Evolutionary conservation across 306 rosid genomes (phyloP), one percentile per base, ranked within the genome.

Genomic region (Cajanus cajan): DNA sequence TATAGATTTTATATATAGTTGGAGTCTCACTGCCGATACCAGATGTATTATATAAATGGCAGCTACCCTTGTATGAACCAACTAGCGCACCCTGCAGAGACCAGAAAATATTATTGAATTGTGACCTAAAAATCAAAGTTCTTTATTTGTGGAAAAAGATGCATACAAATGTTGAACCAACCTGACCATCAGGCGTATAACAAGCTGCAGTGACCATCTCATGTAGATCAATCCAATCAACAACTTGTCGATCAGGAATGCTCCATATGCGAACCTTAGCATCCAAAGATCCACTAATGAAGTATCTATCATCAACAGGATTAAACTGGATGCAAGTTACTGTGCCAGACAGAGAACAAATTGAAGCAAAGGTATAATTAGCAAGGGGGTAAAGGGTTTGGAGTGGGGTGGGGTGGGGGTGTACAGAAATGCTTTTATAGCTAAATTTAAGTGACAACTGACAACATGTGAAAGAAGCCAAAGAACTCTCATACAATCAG

Each of bases 261-360:
- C 94, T 93, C 98, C 98, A 93, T 80, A 93, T 93, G 47, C 98
- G 98, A 77, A 93, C 96, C 84, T 93, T 93, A 52, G 93, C 88
- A 78, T 93, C 98, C 81, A 93, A 88, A 1, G 98, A 93, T 87
- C 98, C 98, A 31, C 98, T 93, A 79, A 93, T 93, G 93, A 93
- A 93, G 88, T 86, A 93, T 83, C 86, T 85, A 87, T 93, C 98
- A 79, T 93, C 98, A 79, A 88, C 92, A 72, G 98, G 98, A 83
- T 93, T 90, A 76, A 93, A 93, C 90, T 93, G 98, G 93, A 93
- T 93, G 93, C 98, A 93, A 50, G 98, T 93, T 78, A 93, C 98
- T 93, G 98, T 80, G 82, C 68, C 82, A 82, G 51, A 59, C 63
- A 82, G 81, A 78, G 78, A 75, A 77, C 66, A 77, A 69, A 86